These are phyloP conservation scores for Lichina pygmaea DNA, from an alignment of 495 filamentous ascomycete species.

Conservation along the genomic window DNA sequence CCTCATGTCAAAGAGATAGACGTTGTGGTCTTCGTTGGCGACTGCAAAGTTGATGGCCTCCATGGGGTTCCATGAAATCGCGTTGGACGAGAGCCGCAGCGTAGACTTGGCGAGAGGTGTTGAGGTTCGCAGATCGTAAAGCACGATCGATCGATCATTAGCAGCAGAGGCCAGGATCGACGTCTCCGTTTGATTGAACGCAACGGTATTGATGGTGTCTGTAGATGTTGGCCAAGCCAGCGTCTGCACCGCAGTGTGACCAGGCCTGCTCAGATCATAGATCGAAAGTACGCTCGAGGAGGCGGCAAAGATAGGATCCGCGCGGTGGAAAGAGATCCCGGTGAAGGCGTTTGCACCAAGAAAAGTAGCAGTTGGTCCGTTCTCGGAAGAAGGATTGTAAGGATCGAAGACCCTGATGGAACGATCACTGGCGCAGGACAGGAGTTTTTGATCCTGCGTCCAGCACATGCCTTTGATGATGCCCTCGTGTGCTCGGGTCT, in stretches of 20 bases:
- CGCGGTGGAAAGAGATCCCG: slow-evolving; percentile 57
- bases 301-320: slow-evolving; percentile 44
- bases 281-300: slow-evolving; percentile 60
- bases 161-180: slow-evolving; percentile 63
- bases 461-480: slow-evolving; percentile 83
- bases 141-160: slow-evolving; percentile 59
- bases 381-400: slow-evolving; percentile 36
- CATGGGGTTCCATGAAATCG: slow-evolving; percentile 85
- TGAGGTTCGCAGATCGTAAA: slow-evolving; percentile 74
- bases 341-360: slow-evolving; percentile 63
- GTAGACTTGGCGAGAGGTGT: slow-evolving; percentile 56
- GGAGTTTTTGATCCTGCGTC: slow-evolving; percentile 55
- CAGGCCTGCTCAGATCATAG: slow-evolving; percentile 58
- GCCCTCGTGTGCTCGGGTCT: slow-evolving; percentile 55
- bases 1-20: slow-evolving; percentile 68
- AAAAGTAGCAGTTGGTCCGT: slow-evolving; percentile 50
- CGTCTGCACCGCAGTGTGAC: slow-evolving; percentile 44
- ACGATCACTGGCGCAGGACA: slow-evolving; percentile 74
- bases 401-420: slow-evolving; percentile 81
- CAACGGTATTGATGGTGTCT: slow-evolving; percentile 74
- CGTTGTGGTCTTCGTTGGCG: slow-evolving; percentile 56
- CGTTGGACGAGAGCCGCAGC: slow-evolving; percentile 58
- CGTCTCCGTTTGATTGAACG: slow-evolving; percentile 87
- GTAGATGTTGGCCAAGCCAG: slow-evolving; percentile 65
- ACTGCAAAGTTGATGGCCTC: slow-evolving; percentile 80